Base-by-base conservation (phyloP, 2,329 filamentous ascomycete species). In the Pyrenophora teres region DNA sequence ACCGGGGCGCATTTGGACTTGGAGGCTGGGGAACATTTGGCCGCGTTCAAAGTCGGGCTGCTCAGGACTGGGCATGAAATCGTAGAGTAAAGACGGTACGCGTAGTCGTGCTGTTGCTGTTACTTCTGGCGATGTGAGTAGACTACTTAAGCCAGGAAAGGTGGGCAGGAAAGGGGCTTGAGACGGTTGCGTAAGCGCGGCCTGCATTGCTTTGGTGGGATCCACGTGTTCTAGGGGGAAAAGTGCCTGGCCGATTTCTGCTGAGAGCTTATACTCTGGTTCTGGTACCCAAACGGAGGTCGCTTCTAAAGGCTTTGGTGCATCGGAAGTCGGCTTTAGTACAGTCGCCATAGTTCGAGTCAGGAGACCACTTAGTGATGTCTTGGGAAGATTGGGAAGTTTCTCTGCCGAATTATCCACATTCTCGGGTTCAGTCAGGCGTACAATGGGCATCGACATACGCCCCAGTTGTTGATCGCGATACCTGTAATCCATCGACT, bases 201-300 rank as follows among this genome's bases (percentile, higher is more conserved):
- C 50, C 25, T 54, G 19, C 9, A 41, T 13, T 13, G 52, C 36
- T 23, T 46, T 43, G 6, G 35, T 49, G 1, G 50, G 40, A 19
- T 37, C 30, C 3, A n/a, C n/a, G 18, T 56, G 8, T 15, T 56
- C 47, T 2, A 64, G 36, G 31, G 64, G 57, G 25, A 65, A 65
- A 10, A 70, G 54, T 1, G 47, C 54, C 39, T 68, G 65, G n/a
- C 68, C 68, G 27, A 68, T 64, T 18, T 60, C 33, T 10, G 63
- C 66, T 6, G 40, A 48, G 10, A 68, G 30, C 21, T 52, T 57
- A 16, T 48, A 49, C 21, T 54, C 43, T 16, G 67, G 56, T 13
- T 57, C 47, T 16, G 46, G 12, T 7, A 40, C 23, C 66, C 66
- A 69, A 15, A 54, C 50, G 18, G 46, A 51, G 1, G 50, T 35